Percentiles rank a stretch among this genome's conserved stretches.
Evolutionary conservation across 306 rosid species (phyloP).

Genomic region (Ziziphus jujuba): DNA sequence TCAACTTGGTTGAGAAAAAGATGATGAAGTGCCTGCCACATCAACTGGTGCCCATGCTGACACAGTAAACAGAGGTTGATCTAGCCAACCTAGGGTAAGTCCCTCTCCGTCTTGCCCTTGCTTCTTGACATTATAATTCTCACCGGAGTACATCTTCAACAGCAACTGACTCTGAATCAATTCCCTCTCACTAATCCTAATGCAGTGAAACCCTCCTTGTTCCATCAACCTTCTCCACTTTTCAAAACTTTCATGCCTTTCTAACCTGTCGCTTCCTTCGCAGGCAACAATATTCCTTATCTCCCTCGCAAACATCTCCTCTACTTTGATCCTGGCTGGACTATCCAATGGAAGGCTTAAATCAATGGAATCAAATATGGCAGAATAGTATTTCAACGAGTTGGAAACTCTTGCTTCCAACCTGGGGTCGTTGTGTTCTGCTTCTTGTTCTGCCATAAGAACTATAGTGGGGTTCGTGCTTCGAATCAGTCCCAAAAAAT

Average conservation of each 20-base stretch:
- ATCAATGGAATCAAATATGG: slow-evolving; percentile 70
- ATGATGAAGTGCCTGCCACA: slow-evolving; percentile 64
- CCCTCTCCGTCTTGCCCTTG: slow-evolving; percentile 50
- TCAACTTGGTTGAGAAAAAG: slow-evolving; percentile 62
- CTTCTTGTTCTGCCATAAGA: slow-evolving; percentile 81
- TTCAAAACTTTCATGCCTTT: slow-evolving; percentile 77
- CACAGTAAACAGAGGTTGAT: slow-evolving; percentile 72
- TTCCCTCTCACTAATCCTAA: slow-evolving; percentile 61
- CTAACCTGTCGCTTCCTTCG: slow-evolving; percentile 79
- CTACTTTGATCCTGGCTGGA: slow-evolving; percentile 56
- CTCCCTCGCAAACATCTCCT: slow-evolving; percentile 79
- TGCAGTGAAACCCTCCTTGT: slow-evolving; percentile 64
- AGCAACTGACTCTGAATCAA: slow-evolving; percentile 62
- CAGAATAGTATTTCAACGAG: slow-evolving; percentile 68
- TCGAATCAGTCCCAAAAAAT: slow-evolving; percentile 73
- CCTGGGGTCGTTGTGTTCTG: slow-evolving; percentile 64
- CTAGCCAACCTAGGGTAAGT: slow-evolving; percentile 67
- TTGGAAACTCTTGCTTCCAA: slow-evolving; percentile 67
- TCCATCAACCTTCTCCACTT: slow-evolving; percentile 85
- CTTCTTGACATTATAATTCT: slow-evolving; percentile 54
- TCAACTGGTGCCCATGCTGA: slow-evolving; percentile 83
- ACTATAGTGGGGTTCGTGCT: slow-evolving; percentile 75
- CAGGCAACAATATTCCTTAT: slow-evolving; percentile 84
- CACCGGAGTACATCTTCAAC: slow-evolving; percentile 70
- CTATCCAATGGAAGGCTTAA: slow-evolving; percentile 64